phyloP scores from a whole-genome alignment of 2,329 filamentous ascomycete genomes.

The Colletotrichum sp. region DNA sequence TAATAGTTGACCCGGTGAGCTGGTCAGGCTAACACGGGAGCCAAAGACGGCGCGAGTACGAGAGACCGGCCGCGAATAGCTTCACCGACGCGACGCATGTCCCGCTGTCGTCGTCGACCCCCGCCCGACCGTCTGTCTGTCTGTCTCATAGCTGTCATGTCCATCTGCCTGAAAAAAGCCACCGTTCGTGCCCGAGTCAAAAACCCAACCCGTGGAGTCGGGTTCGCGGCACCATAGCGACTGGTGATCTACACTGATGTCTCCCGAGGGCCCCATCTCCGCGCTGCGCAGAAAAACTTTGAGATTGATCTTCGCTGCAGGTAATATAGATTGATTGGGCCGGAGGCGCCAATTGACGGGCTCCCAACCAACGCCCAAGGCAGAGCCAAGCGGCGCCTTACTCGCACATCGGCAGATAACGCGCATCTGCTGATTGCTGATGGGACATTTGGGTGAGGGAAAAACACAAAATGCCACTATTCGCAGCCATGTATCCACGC shows the following conservation, averaged over 20 bases:
- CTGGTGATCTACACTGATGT: background rate
- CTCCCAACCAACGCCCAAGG: background rate
- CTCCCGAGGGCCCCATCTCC: background rate
- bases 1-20: background rate
- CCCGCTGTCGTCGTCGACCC: background rate
- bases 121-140: background rate
- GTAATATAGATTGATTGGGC: background rate
- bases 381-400: background rate
- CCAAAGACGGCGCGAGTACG: background rate
- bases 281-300: background rate
- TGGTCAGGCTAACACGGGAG: background rate
- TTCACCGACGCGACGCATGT: background rate
- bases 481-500: background rate
- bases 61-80: background rate
- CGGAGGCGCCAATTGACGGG: background rate
- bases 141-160: background rate
- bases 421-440: background rate
- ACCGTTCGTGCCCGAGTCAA: background rate
- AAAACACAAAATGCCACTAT: background rate
- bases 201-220: background rate
- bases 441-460: background rate
- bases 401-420: background rate
- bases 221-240: background rate
- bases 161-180: background rate
- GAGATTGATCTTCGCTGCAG: slow-evolving; percentile 4